Evolutionary conservation across 2,329 filamentous ascomycete genomes (phyloP).

Genomic region (Tolypocladium ophioglossoides): DNA sequence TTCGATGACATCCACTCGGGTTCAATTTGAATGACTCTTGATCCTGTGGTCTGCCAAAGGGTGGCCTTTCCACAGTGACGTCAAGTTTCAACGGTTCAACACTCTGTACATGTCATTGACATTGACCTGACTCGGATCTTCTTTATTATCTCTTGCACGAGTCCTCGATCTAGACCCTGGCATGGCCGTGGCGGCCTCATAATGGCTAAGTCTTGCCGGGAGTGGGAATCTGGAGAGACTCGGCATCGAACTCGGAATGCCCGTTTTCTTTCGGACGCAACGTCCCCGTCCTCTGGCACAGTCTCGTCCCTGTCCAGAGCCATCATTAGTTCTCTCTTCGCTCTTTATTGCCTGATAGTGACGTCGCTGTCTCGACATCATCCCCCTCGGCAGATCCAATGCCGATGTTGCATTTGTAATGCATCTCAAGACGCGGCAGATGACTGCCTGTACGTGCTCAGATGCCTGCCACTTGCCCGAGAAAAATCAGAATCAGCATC

Average conservation of each 20-base stretch:
- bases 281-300: background rate
- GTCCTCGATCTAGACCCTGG: background rate
- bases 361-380: background rate
- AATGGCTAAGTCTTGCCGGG: background rate
- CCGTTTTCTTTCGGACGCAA: background rate
- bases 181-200: background rate
- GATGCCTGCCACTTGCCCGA: background rate
- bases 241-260: background rate
- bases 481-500: background rate
- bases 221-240: background rate
- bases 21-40: background rate
- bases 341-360: background rate
- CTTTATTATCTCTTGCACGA: background rate
- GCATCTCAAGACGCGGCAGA: background rate
- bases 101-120: background rate
- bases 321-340: no score
- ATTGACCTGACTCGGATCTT: background rate
- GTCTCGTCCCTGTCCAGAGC: background rate
- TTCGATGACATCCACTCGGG: background rate
- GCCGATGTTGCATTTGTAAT: background rate
- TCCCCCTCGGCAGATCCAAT: background rate
- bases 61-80: background rate
- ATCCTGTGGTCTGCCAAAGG: background rate
- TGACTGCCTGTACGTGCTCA: background rate
- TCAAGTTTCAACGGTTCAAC: background rate